Conservation (phyloP, 1,284 basidiomycete genomes). For the Ganoderma sinense region DNA sequence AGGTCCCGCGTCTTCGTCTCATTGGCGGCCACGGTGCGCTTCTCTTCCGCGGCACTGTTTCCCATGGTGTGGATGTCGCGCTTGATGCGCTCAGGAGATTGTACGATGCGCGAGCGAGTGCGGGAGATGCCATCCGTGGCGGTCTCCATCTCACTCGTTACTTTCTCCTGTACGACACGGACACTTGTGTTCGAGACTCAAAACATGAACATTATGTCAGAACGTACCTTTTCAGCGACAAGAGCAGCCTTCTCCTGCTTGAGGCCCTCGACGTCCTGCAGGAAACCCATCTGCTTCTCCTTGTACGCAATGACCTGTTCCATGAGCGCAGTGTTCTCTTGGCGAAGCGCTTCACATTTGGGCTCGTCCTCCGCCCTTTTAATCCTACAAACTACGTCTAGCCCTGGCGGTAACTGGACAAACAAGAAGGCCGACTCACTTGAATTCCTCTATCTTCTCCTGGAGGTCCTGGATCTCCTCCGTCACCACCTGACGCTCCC, state of each 20-base stretch:
- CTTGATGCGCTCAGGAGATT: conserved; percentile 87
- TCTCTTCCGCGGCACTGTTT: conserved; percentile 63
- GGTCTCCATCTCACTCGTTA: conserved; percentile 64
- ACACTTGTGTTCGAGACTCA: background rate
- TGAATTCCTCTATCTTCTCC: conserved; percentile 63
- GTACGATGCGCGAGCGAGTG: conserved; percentile 79
- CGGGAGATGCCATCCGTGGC: conserved; percentile 66
- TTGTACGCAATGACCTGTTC: conserved; percentile 73
- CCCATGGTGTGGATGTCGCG: conserved; percentile 81
- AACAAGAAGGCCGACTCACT: conserved; percentile 53
- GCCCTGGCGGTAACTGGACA: background rate
- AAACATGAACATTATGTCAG: background rate
- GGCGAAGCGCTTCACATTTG: conserved; percentile 63
- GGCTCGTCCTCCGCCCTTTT: conserved; percentile 79
- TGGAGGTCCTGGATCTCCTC: conserved; percentile 61
- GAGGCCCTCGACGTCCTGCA: conserved; percentile 68
- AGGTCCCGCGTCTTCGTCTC: conserved; percentile 81
- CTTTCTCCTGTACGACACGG: conserved; percentile 54
- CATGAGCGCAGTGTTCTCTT: conserved; percentile 68
- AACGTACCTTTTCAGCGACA: conserved; percentile 55
- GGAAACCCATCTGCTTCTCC: conserved; percentile 64
- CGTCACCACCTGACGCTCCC: conserved; percentile 62
- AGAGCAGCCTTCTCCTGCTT: conserved; percentile 72
- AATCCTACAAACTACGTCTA: conserved; percentile 48
- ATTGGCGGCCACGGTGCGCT: conserved; percentile 63